A percentile compares a stretch with the other conserved stretches of the same genome.
phyloP scores from a whole-genome alignment of 345 rosid species.

The Aegle marmelos region DNA sequence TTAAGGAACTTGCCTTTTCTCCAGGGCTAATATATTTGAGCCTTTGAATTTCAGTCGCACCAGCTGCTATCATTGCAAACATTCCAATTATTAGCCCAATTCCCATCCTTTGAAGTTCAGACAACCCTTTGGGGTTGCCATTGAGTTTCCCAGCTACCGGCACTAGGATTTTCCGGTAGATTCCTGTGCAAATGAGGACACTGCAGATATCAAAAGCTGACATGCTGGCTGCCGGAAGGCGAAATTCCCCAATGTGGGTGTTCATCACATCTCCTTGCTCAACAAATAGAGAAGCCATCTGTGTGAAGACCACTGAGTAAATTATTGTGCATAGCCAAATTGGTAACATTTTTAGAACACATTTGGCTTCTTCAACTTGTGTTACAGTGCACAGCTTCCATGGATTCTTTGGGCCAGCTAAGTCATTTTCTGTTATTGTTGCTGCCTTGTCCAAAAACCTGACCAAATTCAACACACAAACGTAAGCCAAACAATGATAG shows the following conservation, averaged over 20 bases:
- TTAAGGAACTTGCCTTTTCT: slow-evolving; percentile 47
- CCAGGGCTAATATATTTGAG: slow-evolving; percentile 43
- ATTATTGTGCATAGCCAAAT: slow-evolving; percentile 63
- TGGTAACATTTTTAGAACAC: slow-evolving; percentile 52
- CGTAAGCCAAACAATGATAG: neutral
- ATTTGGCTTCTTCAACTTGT: slow-evolving; percentile 76
- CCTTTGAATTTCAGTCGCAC: slow-evolving; percentile 59
- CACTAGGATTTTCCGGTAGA: slow-evolving; percentile 63
- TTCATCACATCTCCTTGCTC: slow-evolving; percentile 73
- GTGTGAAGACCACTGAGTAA: slow-evolving; percentile 61
- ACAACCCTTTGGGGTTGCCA: slow-evolving; percentile 49
- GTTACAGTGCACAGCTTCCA: slow-evolving; percentile 89
- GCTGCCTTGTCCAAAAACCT: slow-evolving; percentile 92
- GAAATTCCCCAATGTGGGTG: slow-evolving; percentile 47
- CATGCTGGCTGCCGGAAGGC: slow-evolving; percentile 92
- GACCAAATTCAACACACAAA: neutral
- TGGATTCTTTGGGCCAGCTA: slow-evolving; percentile 24
- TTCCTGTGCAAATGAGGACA: slow-evolving; percentile 65
- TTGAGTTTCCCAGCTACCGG: slow-evolving; percentile 51
- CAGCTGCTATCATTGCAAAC: slow-evolving; percentile 83
- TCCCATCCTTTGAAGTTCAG: slow-evolving; percentile 91
- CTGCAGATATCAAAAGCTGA: slow-evolving; percentile 78
- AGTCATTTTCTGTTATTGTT: slow-evolving; percentile 53
- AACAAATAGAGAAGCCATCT: slow-evolving; percentile 64
- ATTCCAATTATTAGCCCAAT: slow-evolving; percentile 71